These are phyloP conservation scores for Carex kokanica DNA, from an alignment of 176 grass and related monocot species.

Conservation along the genomic window DNA sequence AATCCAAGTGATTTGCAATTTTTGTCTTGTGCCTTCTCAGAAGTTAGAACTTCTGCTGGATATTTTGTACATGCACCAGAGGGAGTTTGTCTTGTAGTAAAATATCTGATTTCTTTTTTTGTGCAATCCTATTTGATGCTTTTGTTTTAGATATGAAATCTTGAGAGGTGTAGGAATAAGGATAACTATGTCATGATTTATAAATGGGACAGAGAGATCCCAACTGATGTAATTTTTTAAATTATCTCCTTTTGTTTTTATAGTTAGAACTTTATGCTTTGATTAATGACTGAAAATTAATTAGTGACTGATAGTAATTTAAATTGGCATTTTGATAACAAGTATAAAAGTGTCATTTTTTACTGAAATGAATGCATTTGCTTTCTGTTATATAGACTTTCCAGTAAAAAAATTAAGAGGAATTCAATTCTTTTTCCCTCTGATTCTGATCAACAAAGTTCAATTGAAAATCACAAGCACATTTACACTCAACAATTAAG, in stretches of 20 bases:
- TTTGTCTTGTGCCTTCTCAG: not conserved
- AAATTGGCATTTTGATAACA: too few species aligned
- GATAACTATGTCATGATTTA: not conserved
- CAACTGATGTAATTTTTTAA: not conserved
- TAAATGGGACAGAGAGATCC: not conserved
- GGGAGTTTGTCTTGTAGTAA: not conserved
- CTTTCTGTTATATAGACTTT: too few species aligned
- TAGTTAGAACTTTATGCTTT: not conserved
- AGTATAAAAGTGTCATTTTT: too few species aligned
- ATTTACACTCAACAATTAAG: too few species aligned
- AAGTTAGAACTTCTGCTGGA: not conserved
- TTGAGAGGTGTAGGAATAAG: not conserved
- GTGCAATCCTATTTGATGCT: not conserved
- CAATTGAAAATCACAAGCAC: too few species aligned
- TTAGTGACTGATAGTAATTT: not conserved
- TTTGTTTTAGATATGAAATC: not conserved
- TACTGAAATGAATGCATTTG: too few species aligned
- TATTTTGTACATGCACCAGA: not conserved
- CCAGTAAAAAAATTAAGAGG: too few species aligned
- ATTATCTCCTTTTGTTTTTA: not conserved
- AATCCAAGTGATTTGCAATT: constrained; percentile 38
- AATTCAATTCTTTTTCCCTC: too few species aligned
- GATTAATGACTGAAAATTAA: too few species aligned
- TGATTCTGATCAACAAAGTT: too few species aligned
- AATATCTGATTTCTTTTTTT: not conserved